Percentiles rank a stretch among this genome's conserved stretches.
These are phyloP conservation scores for Leishmania tarentolae DNA, from an alignment of 208 protist genomes.

Conservation along the genomic window DNA sequence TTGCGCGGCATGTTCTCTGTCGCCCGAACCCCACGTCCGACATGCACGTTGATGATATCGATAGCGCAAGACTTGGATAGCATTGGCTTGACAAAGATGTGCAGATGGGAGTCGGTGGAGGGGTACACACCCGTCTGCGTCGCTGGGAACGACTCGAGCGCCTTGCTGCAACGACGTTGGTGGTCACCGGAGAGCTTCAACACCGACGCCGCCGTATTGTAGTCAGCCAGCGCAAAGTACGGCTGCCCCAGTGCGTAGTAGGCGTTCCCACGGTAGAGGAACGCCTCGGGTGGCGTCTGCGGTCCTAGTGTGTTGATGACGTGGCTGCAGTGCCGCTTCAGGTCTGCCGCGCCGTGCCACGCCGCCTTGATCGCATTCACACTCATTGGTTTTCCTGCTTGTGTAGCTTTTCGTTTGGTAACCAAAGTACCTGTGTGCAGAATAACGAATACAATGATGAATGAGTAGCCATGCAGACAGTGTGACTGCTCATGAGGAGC, in stretches of 20 bases:
- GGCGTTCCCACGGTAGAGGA: constrained; percentile 86
- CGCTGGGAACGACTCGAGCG: constrained; percentile 56
- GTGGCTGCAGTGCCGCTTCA: constrained; percentile 78
- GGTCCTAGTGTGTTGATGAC: constrained; percentile 83
- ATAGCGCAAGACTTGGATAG: constrained; percentile 52
- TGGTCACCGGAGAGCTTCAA: constrained; percentile 63
- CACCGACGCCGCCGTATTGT: constrained; percentile 70
- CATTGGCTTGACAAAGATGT: constrained; percentile 80
- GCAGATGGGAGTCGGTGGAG: constrained; percentile 65
- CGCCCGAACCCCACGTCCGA: constrained; percentile 67
- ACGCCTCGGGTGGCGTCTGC: constrained; percentile 73
- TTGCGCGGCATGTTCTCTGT: constrained; percentile 31
- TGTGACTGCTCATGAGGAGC: background rate
- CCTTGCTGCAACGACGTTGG: constrained; percentile 51
- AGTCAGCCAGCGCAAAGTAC: constrained; percentile 87
- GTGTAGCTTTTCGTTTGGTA: background rate
- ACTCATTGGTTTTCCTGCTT: constrained; percentile 2
- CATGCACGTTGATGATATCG: constrained; percentile 27
- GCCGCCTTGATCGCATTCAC: constrained; percentile 14
- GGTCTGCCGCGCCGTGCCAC: constrained; percentile 45
- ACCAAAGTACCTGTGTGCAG: background rate
- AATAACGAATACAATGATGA: background rate
- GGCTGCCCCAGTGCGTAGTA: constrained; percentile 83
- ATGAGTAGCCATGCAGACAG: background rate
- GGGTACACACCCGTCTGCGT: constrained; percentile 67